Evolutionary conservation across 306 rosid genomes (phyloP).

Genomic region (Trifolium subterraneum): DNA sequence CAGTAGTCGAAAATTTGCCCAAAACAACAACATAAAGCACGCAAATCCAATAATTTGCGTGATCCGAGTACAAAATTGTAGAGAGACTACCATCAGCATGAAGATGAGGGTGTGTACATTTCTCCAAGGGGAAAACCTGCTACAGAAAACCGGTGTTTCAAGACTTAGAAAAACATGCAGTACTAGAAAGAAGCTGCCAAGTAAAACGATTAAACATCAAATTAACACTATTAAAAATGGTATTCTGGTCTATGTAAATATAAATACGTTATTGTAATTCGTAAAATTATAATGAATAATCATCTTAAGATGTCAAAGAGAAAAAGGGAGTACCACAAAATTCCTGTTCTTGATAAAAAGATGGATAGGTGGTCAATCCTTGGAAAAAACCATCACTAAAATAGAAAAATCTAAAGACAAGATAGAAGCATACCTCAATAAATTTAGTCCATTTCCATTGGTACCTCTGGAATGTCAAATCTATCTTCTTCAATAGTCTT

Average conservation of each 20-base stretch:
- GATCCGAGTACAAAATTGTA: constrained; percentile 12
- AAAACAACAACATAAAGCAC: neutral
- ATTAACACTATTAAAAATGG: neutral
- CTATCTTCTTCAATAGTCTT: constrained; percentile 82
- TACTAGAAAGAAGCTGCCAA: constrained; percentile 4
- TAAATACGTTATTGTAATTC: neutral
- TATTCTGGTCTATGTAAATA: neutral
- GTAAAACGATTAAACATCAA: neutral
- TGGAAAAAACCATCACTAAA: constrained; percentile 18
- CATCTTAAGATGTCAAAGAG: too few relatives aligned
- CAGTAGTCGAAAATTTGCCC: neutral
- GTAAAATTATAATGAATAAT: neutral
- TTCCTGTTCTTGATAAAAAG: too few relatives aligned
- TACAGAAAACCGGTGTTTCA: constrained; percentile 18
- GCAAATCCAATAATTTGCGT: neutral
- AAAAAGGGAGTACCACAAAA: too few relatives aligned
- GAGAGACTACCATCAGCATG: neutral
- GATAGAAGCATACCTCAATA: constrained; percentile 49
- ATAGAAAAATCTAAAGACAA: constrained; percentile 16
- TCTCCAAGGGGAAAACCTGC: constrained; percentile 27
- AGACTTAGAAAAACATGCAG: constrained; percentile 22
- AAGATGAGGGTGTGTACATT: constrained; percentile 9
- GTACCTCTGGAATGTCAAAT: constrained; percentile 84
- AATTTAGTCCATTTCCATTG: constrained; percentile 81
- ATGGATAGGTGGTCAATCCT: neutral